phyloP scores from a whole-genome alignment of 352 stramenopile species.

The Peronospora tabacina region DNA sequence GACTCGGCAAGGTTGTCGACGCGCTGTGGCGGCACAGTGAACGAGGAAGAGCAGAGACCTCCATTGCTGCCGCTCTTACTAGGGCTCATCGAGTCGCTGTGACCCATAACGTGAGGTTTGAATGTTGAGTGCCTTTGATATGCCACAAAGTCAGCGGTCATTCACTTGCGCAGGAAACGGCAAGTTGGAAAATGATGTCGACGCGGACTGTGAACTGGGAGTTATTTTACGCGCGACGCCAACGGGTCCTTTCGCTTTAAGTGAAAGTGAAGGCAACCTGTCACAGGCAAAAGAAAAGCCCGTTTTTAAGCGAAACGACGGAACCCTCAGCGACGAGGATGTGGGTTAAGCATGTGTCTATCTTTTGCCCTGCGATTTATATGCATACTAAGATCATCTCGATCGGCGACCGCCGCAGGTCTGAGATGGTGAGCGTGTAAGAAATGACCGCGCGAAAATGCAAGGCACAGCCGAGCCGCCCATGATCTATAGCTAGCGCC shows the following conservation, averaged over 20 bases:
- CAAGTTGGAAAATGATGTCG: slow-evolving; percentile 47
- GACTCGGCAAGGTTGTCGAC: slow-evolving; percentile 6
- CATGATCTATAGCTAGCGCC: slow-evolving; percentile 16
- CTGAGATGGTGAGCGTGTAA: slow-evolving; percentile 35
- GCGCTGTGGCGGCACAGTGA: slow-evolving; percentile 6
- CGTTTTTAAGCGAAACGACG: slow-evolving; percentile 25
- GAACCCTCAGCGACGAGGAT: slow-evolving; percentile 20
- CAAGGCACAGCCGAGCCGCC: background rate
- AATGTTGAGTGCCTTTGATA: slow-evolving; percentile 15
- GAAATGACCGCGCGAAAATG: slow-evolving; percentile 18
- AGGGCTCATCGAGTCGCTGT: slow-evolving; percentile 39
- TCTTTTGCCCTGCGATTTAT: slow-evolving; percentile 6
- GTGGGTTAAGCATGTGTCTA: slow-evolving; percentile 19
- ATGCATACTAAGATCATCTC: slow-evolving; percentile 17
- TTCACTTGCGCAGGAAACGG: slow-evolving; percentile 30
- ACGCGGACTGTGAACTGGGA: slow-evolving; percentile 10
- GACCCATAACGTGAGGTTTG: slow-evolving; percentile 21
- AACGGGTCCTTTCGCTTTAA: slow-evolving; percentile 16
- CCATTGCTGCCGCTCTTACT: slow-evolving; percentile 23
- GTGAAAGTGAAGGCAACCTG: slow-evolving; percentile 16
- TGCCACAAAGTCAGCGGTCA: slow-evolving; percentile 9
- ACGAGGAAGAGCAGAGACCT: slow-evolving; percentile 1
- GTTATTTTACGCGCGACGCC: slow-evolving; percentile 32
- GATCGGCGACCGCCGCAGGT: slow-evolving; percentile 11
- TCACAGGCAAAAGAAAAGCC: slow-evolving; percentile 20